phyloP scores from a whole-genome alignment of 2,329 filamentous ascomycete genomes.

The Aschersonia sp. region DNA sequence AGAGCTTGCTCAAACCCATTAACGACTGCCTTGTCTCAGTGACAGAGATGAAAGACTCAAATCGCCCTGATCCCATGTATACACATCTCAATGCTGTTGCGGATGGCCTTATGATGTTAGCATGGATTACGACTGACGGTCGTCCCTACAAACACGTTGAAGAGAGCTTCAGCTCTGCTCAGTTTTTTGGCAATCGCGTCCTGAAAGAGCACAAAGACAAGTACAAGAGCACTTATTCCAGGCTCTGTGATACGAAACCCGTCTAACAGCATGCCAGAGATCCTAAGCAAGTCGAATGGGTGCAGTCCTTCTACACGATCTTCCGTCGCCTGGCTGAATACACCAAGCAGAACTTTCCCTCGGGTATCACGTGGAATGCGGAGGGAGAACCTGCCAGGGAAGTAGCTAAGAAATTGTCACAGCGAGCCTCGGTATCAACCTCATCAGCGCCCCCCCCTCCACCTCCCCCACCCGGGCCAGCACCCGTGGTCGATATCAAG shows the following conservation, averaged over 20 bases:
- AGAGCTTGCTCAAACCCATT: constrained; percentile 73
- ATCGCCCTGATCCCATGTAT: constrained; percentile 60
- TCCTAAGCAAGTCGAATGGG: constrained; percentile 69
- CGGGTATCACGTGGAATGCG: constrained; percentile 76
- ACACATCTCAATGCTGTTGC: constrained; percentile 77
- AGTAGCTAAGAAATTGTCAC: constrained; percentile 39
- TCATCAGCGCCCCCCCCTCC: constrained; percentile 43
- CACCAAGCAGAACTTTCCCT: constrained; percentile 67
- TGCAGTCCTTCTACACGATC: constrained; percentile 82
- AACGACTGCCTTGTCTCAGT: constrained; percentile 71
- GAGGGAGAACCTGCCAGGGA: constrained; percentile 60
- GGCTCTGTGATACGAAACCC: neutral
- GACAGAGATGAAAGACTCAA: constrained; percentile 66
- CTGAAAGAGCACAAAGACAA: constrained; percentile 77
- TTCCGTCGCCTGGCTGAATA: constrained; percentile 76
- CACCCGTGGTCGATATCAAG: constrained; percentile 49
- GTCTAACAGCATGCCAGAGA: constrained; percentile 38
- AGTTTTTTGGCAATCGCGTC: constrained; percentile 92
- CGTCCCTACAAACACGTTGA: constrained; percentile 78
- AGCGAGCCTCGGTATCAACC: constrained; percentile 25
- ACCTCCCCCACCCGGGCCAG: constrained; percentile 57
- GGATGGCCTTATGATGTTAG: constrained; percentile 77
- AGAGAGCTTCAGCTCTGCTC: constrained; percentile 67
- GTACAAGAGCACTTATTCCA: constrained; percentile 12
- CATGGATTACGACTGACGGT: constrained; percentile 75